Conservation (phyloP, 1,284 basidiomycete species). For the Boletellus sp. region DNA sequence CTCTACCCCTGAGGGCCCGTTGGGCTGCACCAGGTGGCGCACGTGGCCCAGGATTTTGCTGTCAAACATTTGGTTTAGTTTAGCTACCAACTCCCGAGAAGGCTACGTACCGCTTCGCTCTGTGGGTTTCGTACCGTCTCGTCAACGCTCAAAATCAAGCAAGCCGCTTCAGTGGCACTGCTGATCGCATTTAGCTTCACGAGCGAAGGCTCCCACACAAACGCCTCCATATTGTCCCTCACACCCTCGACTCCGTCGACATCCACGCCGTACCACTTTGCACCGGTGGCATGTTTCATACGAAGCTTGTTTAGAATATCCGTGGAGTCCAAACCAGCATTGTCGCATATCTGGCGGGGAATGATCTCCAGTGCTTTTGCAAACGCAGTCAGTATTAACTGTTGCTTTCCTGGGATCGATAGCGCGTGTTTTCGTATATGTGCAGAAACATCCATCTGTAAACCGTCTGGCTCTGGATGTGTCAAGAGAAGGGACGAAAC, state of each 20-base stretch:
- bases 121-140: conserved; percentile 94
- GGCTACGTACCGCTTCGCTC: conserved; percentile 74
- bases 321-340: conserved; percentile 96
- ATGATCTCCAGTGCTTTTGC: conserved; percentile 98
- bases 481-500: conserved; percentile 3
- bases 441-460: conserved; percentile 93
- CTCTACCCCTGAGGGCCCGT: conserved; percentile 79
- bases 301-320: conserved; percentile 97
- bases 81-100: conserved; percentile 3
- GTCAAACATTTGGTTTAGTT: conserved; percentile 12
- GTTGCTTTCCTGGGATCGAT: conserved; percentile 94
- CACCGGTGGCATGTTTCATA: conserved; percentile 91
- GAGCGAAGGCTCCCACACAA: conserved; percentile 97
- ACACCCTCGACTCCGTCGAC: conserved; percentile 89
- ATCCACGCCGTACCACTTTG: conserved; percentile 92
- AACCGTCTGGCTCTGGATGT: conserved; percentile 15
- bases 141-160: conserved; percentile 91
- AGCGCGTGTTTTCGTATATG: conserved; percentile 88
- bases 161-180: conserved; percentile 95
- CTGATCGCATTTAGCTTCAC: conserved; percentile 95
- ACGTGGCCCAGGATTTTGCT: conserved; percentile 75
- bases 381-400: conserved; percentile 93
- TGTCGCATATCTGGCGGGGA: conserved; percentile 97
- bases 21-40: conserved; percentile 83
- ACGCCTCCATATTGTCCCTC: conserved; percentile 93